Evolutionary conservation across 2,329 filamentous ascomycete genomes (phyloP), one percentile per base, ranked within the genome.

Genomic region (Ophiosphaerella narmari): DNA sequence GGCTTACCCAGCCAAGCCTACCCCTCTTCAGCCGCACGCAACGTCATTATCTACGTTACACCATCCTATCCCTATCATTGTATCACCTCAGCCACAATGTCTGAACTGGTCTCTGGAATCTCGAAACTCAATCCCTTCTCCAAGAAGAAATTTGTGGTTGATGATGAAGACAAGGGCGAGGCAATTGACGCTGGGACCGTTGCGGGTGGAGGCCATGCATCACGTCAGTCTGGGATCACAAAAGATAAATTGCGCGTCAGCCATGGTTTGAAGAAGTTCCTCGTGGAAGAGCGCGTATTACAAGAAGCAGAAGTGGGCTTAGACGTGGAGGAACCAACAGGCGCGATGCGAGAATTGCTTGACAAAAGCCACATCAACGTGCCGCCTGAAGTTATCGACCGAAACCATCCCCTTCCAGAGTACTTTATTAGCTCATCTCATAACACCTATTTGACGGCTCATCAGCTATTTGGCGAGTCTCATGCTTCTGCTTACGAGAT

Each of bases 341-440:
- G 65, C 2, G 78, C 77, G 0, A 68, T 88, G 21, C 71, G 75
- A 18, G 72, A 75, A 2, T 71, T 88, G 13, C 74, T 88, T 6
- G 76, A 80, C 52, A 81, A 78, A 57, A 78, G 82, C 29, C 82
- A 87, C 68, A 79, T 86, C 60, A 64, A 76, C 33, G 82, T 87
- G 1, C 85, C 86, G 0, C 52, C 68, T 2, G 71, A 79, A 45
- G 69, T 86, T 11, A 78, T 80, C 7, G 83, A 87, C 62, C 75
- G 83, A 48, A 82, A 79, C 9, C 77, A 84, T 55, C 82, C 86
- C 1, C 73, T 90, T 18, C 82, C 86, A 1, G 85, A 88, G 57
- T 90, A 90, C 71, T 89, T 85, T 63, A 83, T 90, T 72, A 87
- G 84, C 70, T 88, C 85, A 4, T 87, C 84, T 56, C 87, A 90